These are phyloP conservation scores for Aureobasidium namibiae DNA, from an alignment of 2,329 filamentous ascomycete genomes.

Conservation along the genomic window DNA sequence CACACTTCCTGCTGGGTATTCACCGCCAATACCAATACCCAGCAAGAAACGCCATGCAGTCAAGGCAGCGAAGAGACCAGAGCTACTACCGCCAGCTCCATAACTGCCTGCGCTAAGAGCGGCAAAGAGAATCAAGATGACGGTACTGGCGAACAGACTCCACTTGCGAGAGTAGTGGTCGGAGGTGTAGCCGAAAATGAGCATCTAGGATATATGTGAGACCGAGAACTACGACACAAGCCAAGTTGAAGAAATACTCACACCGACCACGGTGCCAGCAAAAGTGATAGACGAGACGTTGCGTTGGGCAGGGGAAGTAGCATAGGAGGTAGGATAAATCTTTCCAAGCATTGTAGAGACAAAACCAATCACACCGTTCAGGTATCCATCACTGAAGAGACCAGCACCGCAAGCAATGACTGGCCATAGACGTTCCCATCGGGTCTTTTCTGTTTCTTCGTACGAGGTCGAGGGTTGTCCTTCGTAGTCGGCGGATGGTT, in stretches of 20 bases:
- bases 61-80: conserved; percentile 69
- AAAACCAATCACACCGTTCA: conserved; percentile 85
- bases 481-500: neutral
- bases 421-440: conserved; percentile 53
- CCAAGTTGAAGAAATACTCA: neutral
- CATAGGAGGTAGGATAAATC: conserved; percentile 65
- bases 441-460: conserved; percentile 16
- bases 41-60: conserved; percentile 80
- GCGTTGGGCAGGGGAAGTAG: conserved; percentile 56
- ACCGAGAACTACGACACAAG: conserved; percentile 25
- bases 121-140: conserved; percentile 79
- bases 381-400: conserved; percentile 84
- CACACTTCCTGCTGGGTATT: conserved; percentile 78
- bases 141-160: conserved; percentile 69
- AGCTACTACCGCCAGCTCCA: conserved; percentile 56
- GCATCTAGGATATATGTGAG: conserved; percentile 33
- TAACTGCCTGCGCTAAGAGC: conserved; percentile 72
- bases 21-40: conserved; percentile 44
- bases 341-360: conserved; percentile 67
- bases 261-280: conserved; percentile 66
- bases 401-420: conserved; percentile 84
- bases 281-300: conserved; percentile 79
- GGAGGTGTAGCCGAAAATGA: conserved; percentile 70
- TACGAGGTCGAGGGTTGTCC: neutral
- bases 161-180: conserved; percentile 82